Percentiles rank a stretch among this genome's conserved stretches.
phyloP scores from a whole-genome alignment of 116 monocot species.

The Iris pallida region DNA sequence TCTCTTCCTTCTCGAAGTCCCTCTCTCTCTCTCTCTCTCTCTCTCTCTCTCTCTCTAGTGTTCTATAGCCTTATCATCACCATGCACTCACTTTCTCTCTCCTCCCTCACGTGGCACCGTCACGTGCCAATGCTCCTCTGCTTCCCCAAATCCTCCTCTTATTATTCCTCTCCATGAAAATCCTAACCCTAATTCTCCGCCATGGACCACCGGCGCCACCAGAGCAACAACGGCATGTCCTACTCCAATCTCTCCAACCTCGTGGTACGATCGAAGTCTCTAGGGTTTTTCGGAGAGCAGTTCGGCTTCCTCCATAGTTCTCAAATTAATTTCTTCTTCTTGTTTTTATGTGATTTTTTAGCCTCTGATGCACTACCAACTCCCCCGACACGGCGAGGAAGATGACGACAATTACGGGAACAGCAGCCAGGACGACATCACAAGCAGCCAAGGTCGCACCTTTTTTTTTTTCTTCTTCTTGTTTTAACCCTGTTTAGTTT shows the following conservation, averaged over 20 bases:
- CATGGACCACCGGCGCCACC: constrained; percentile 42
- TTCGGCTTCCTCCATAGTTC: background rate
- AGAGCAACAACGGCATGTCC: constrained; percentile 33
- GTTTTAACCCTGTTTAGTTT: background rate
- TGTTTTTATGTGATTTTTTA: constrained; percentile 25
- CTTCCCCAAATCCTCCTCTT: background rate
- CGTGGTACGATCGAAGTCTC: constrained; percentile 37
- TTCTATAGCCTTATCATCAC: background rate
- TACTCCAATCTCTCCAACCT: constrained; percentile 87
- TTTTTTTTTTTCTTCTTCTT: too few species aligned
- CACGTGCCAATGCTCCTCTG: constrained; percentile 3
- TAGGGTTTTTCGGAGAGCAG: background rate
- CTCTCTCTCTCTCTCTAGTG: constrained; percentile 8
- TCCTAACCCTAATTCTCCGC: constrained; percentile 5
- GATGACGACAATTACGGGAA: constrained; percentile 38
- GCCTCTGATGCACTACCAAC: constrained; percentile 82
- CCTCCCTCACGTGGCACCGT: constrained; percentile 6
- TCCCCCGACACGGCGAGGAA: constrained; percentile 58
- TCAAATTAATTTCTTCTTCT: background rate
- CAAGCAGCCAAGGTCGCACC: constrained; percentile 45
- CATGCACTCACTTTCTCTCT: constrained; percentile 17
- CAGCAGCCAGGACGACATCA: constrained; percentile 77
- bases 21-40: too few species aligned
- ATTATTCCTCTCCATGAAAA: background rate
- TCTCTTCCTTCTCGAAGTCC: background rate